Evolutionary conservation across 345 rosid genomes (phyloP).

Genomic region (Eucalyptus pauciflora): DNA sequence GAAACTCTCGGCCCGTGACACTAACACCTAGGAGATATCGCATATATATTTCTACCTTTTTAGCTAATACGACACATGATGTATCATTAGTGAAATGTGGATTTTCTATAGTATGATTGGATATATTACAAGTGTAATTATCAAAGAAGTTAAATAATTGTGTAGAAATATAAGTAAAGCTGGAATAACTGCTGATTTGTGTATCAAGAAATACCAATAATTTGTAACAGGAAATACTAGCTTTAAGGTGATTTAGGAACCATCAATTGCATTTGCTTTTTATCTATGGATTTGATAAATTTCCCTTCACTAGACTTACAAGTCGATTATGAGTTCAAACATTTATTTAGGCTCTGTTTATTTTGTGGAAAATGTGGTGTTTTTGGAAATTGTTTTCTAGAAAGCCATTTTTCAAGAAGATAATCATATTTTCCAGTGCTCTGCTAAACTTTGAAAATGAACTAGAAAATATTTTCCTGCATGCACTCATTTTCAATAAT

Average conservation of each 20-base stretch:
- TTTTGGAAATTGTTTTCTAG: too few relatives aligned
- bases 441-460: too few relatives aligned
- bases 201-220: background rate
- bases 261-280: background rate
- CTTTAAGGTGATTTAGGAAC: background rate
- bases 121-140: background rate
- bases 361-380: too few relatives aligned
- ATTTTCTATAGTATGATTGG: background rate
- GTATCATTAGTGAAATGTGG: background rate
- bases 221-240: background rate
- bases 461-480: too few relatives aligned
- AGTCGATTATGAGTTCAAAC: background rate
- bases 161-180: background rate
- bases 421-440: too few relatives aligned
- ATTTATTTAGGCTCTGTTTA: too few relatives aligned
- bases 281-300: background rate
- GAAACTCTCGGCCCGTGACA: too few relatives aligned
- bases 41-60: background rate
- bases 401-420: too few relatives aligned
- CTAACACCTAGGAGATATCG: background rate
- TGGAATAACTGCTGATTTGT: background rate
- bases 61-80: background rate
- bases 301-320: background rate
- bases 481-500: too few relatives aligned
- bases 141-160: background rate